Conservation (phyloP, 139 green algal species). For the Chlorella sp. region DNA sequence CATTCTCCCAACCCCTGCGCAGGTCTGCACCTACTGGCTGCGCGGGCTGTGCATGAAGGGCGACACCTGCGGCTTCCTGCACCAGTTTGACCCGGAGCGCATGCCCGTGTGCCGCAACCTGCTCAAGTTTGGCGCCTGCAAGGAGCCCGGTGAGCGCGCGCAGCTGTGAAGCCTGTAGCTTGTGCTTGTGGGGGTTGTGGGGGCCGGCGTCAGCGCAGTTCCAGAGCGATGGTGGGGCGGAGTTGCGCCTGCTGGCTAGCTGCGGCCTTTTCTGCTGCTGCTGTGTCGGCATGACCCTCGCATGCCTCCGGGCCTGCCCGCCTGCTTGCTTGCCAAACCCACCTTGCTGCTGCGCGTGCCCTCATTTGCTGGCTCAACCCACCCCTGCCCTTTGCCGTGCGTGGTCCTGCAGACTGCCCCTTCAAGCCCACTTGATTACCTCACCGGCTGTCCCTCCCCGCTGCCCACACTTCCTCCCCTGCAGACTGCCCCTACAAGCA, state of each 20-base stretch:
- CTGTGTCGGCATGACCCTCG: no score
- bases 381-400: no score
- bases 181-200: background rate
- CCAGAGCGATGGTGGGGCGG: background rate
- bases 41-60: slow-evolving; percentile 97
- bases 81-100: slow-evolving; percentile 87
- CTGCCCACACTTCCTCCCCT: background rate
- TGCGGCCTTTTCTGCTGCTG: background rate
- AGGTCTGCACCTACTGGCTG: slow-evolving; percentile 94
- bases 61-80: slow-evolving; percentile 94
- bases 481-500: slow-evolving; percentile 96
- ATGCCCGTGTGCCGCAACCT: slow-evolving; percentile 89
- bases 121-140: slow-evolving; percentile 89
- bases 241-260: background rate
- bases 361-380: background rate
- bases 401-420: no score
- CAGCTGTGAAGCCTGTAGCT: background rate
- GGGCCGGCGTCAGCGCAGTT: background rate
- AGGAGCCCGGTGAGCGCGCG: slow-evolving; percentile 57
- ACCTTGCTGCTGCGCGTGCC: background rate
- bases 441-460: background rate
- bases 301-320: background rate
- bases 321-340: background rate
- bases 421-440: no score
- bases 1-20: no score